Base-by-base conservation (phyloP, 257 asterid species). In the Striga asiatica region DNA sequence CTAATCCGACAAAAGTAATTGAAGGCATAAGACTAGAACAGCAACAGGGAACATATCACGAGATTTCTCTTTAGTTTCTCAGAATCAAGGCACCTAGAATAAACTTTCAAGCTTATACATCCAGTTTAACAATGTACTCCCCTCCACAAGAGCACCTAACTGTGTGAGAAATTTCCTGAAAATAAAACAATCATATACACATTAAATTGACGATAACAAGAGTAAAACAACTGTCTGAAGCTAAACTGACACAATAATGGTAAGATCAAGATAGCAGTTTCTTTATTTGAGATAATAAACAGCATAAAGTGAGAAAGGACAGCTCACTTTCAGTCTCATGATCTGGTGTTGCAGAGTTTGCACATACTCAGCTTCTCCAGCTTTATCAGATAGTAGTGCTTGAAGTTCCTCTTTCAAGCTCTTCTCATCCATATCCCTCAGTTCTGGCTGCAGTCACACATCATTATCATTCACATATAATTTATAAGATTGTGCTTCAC, bases 281-380 rank as follows among this genome's bases (percentile, higher is more conserved):
- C 39, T 20, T 58, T 25, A 4, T 46, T 56, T 27, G 27, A 47
- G 37, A 35, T 51, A 41, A 62, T 7, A 14, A 60, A 54, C 45
- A 43, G 52, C 29, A 34, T 54, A 66, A 50, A 47, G 42, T 12
- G 34, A 22, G 54, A 49, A 43, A 58, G 16, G 42, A 25, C 4
- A 35, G 65, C 79, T 73, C 51, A 89, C 96, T 80, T 81, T 78
- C 60, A 89, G 34, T 74, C 72, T 76, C 70, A 32, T 68, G 43
- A 81, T 79, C 81, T 86, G 91, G 66, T 66, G 80, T 66, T 78
- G 83, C 68, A 86, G 74, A 49, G 98, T 79, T 50, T 83, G 79
- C 76, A 80, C 66, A 65, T 72, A 83, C 75, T 78, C 84, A 21
- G 77, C 68, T 76, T 79, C 88, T 80, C 82, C 88, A 66, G 67